Evolutionary conservation across 352 stramenopile genomes (phyloP).

Genomic region (Phytophthora multivora): DNA sequence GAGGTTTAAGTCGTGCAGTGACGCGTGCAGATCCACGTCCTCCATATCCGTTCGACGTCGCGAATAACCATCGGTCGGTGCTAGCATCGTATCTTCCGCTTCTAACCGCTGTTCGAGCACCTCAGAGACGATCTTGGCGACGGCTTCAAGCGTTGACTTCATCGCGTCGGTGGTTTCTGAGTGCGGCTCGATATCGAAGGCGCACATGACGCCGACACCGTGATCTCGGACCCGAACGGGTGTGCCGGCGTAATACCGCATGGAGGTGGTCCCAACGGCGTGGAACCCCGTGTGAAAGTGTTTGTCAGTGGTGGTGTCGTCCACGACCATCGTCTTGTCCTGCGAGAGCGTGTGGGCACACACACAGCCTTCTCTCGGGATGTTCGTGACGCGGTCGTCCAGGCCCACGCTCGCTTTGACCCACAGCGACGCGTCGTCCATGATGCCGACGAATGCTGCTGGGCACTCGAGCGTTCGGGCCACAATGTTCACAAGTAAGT

Average conservation of each 20-base stretch:
- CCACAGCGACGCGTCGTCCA: conserved; percentile 57
- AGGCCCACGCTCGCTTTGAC: conserved; percentile 76
- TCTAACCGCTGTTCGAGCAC: conserved; percentile 75
- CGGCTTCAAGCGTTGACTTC: conserved; percentile 72
- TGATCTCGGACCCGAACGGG: conserved; percentile 61
- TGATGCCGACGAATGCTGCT: conserved; percentile 70
- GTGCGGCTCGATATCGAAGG: conserved; percentile 62
- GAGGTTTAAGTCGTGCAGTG: conserved; percentile 36
- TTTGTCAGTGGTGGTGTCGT: conserved; percentile 69
- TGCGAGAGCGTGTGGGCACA: conserved; percentile 50
- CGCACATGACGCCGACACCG: conserved; percentile 71
- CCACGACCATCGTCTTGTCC: conserved; percentile 61
- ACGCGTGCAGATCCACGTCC: conserved; percentile 38
- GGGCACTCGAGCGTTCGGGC: conserved; percentile 68
- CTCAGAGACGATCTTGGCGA: conserved; percentile 83
- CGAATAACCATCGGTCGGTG: conserved; percentile 7
- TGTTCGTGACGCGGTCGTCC: conserved; percentile 45
- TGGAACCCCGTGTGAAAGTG: conserved; percentile 68
- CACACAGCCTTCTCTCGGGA: conserved; percentile 65
- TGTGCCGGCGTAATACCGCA: conserved; percentile 72
- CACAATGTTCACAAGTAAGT: conserved; percentile 72
- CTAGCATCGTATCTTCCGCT: conserved; percentile 15
- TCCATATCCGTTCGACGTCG: conserved; percentile 6
- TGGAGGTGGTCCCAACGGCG: conserved; percentile 37
- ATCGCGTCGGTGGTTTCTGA: conserved; percentile 53